Conservation (phyloP, 169 alveolate genomes). For the Perkinsus chesapeaki region DNA sequence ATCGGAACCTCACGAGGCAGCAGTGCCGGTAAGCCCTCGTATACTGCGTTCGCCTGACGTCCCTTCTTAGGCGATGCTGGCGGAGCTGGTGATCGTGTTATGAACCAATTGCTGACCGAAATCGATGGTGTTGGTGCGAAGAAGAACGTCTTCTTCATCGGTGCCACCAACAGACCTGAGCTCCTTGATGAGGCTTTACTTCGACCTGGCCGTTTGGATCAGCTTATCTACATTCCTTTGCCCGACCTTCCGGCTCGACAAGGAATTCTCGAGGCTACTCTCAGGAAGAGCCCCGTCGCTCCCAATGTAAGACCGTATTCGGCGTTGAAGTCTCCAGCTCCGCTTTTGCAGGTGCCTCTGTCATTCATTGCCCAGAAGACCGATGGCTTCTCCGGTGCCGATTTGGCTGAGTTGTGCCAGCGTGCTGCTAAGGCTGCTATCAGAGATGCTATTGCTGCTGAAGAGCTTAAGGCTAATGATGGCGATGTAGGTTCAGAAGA, state of each 20-base stretch:
- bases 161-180: conserved; percentile 99
- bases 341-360: conserved; percentile 60
- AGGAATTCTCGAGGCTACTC: conserved; percentile 85
- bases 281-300: conserved; percentile 96
- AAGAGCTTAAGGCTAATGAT: conserved; percentile 47
- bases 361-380: conserved; percentile 97
- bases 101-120: conserved; percentile 98
- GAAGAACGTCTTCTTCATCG: conserved; percentile 98
- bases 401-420: conserved; percentile 96
- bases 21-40: conserved; percentile 7
- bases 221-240: conserved; percentile 97
- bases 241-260: conserved; percentile 97
- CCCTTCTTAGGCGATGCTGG: conserved; percentile 84
- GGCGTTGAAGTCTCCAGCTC: background rate
- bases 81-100: conserved; percentile 98
- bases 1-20: conserved; percentile 81
- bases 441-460: conserved; percentile 86
- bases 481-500: conserved; percentile 48
- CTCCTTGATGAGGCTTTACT: conserved; percentile 97
- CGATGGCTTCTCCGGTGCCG: conserved; percentile 99
- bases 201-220: conserved; percentile 99
- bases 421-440: conserved; percentile 99
- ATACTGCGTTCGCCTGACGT: background rate
- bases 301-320: conserved; percentile 55
- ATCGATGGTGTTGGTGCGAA: conserved; percentile 99